Base-by-base conservation (phyloP, 2,329 filamentous ascomycete genomes). In the Didymella glomerata region DNA sequence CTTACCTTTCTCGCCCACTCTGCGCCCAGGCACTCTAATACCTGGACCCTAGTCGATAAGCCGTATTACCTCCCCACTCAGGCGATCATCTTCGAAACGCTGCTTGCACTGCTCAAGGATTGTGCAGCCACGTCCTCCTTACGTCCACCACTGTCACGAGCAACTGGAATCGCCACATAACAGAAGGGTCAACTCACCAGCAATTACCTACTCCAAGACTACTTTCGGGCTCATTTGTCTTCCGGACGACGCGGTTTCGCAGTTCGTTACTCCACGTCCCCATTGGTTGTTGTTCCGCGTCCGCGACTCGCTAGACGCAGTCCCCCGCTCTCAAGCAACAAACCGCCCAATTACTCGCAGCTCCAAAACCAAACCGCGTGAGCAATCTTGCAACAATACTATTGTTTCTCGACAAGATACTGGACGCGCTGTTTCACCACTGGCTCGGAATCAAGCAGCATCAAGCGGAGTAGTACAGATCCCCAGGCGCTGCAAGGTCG, bases 241-340 rank as follows among this genome's bases (percentile, higher is more conserved):
- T 63, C 62, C 61, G 56, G 57, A 62, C 54, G 41, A 61, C 58
- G 60, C 67, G 63, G 66, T 62, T 66, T 66, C 71, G 66, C 67
- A 64, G 67, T 67, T 67, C 60, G 62, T 68, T 66, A 63, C 65
- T 68, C 62, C 59, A 47, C 56, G 42, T 57, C 55, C 55, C 63
- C 55, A 74, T 76, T 76, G 72, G 72, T 58, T 60, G 49, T 68
- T 57, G 61, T 62, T 41, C 66, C 55, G 57, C 67, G 60, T 65
- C 68, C 66, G 64, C 70, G 62, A 72, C 68, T 75, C 74, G 74
- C 72, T 72, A 74, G 74, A 60, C 57, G 64, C 67, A 66, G 67
- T 64, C 69, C 72, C 73, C 71, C 71, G 67, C 71, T 69, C 68
- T 66, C 67, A 63, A 71, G 65, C 68, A 68, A 69, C 65, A 62